Conservation (phyloP, 1,284 basidiomycete species). For the Microbotryum saponariae region DNA sequence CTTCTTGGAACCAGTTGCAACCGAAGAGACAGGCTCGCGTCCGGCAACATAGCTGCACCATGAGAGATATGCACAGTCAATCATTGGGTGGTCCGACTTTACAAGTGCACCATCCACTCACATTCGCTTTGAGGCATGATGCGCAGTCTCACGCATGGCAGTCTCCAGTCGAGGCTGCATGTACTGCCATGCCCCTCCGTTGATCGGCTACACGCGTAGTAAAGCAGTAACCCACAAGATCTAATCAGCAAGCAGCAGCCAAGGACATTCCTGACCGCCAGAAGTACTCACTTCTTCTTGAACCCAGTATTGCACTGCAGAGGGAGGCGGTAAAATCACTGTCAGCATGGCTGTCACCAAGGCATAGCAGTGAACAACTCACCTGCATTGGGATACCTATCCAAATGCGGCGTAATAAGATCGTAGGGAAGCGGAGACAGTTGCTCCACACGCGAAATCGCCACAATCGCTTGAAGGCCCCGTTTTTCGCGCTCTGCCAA, state of each 20-base stretch:
- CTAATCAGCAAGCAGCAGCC: not conserved
- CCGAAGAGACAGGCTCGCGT: conserved; percentile 54
- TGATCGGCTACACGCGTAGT: conserved; percentile 31
- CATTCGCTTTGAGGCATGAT: conserved; percentile 85
- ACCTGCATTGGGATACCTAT: conserved; percentile 76
- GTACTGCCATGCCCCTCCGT: conserved; percentile 59
- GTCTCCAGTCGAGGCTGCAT: conserved; percentile 57
- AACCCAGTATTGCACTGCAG: conserved; percentile 26
- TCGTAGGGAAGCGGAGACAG: conserved; percentile 95
- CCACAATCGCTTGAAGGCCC: conserved; percentile 76
- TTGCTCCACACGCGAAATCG: conserved; percentile 90
- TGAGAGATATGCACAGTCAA: too few species aligned
- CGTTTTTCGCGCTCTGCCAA: conserved; percentile 80
- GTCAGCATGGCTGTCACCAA: conserved; percentile 64
- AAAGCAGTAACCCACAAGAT: not conserved
- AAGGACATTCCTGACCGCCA: not conserved
- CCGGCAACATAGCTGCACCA: conserved; percentile 50
- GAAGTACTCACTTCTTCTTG: conserved; percentile 16
- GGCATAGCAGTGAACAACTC: conserved; percentile 11
- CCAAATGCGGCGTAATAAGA: conserved; percentile 52
- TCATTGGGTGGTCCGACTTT: too few species aligned
- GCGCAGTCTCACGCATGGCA: conserved; percentile 59
- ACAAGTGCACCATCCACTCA: conserved; percentile 14
- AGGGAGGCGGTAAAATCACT: conserved; percentile 1
- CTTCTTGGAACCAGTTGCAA: conserved; percentile 55